Base-by-base conservation (phyloP, 345 rosid species). In the Cardiospermum halicacabum region DNA sequence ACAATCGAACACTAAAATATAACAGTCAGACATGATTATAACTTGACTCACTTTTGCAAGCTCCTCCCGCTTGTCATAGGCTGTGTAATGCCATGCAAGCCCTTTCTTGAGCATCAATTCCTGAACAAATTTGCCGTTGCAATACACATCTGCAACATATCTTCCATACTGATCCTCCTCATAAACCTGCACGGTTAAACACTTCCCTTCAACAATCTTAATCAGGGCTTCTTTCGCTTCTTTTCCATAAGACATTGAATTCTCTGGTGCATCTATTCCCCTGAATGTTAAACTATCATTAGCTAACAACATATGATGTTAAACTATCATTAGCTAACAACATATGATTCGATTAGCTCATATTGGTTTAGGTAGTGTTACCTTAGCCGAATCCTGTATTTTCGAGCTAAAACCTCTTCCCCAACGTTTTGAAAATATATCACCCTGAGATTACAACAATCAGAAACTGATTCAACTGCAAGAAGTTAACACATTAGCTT, bases 241-340 rank as follows among this genome's bases (percentile, higher is more conserved):
- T 47, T 84, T 58, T 34, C 98, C 97, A 27, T 72, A 86, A 0
- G 89, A 87, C 97, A 93, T 90, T 58, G 51, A 31, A 55, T 84
- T 77, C 74, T 88, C 92, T 3, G 92, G 98, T 60, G 98, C 84
- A 80, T 93, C 98, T 61, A 90, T 88, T 62, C 97, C 98, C 67
- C 96, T 93, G 77, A n/a, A n/a, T n/a, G n/a, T n/a, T n/a, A n/a
- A n/a, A n/a, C n/a, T n/a, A n/a, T n/a, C n/a, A n/a, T n/a, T n/a
- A n/a, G n/a, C n/a, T n/a, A n/a, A n/a, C n/a, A n/a, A n/a, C n/a
- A n/a, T n/a, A n/a, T n/a, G n/a, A n/a, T n/a, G n/a, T n/a, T n/a
- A n/a, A n/a, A n/a, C n/a, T n/a, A n/a, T n/a, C n/a, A n/a, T n/a
- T n/a, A n/a, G n/a, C n/a, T n/a, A n/a, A n/a, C n/a, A n/a, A n/a